These are phyloP conservation scores for Hibiscus tridactylites DNA, from an alignment of 345 rosid species.

Conservation along the genomic window DNA sequence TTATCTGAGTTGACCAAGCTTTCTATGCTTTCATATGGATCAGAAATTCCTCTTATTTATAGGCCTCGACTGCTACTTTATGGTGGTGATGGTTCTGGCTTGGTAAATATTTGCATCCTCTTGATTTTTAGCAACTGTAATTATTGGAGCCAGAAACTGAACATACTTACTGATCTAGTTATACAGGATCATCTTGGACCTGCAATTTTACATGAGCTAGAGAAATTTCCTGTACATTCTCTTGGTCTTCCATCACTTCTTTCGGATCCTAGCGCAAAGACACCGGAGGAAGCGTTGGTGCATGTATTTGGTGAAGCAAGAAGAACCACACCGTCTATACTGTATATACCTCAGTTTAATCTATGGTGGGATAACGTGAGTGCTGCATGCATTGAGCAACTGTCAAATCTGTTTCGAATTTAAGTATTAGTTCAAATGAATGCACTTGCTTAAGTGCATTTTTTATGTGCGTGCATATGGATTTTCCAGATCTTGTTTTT, in stretches of 20 bases:
- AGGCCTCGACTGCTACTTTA: slow-evolving; percentile 85
- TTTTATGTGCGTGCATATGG: neutral
- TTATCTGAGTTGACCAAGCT: slow-evolving; percentile 72
- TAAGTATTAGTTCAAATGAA: neutral
- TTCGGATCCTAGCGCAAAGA: slow-evolving; percentile 98
- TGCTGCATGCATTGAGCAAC: slow-evolving; percentile 8
- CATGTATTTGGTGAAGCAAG: slow-evolving; percentile 98
- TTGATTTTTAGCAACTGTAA: slow-evolving; percentile 12
- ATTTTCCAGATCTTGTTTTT: neutral
- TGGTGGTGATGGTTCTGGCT: slow-evolving; percentile 85
- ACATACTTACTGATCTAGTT: slow-evolving; percentile 64
- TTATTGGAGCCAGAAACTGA: slow-evolving; percentile 29
- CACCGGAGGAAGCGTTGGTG: slow-evolving; percentile 97
- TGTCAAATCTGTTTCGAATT: neutral
- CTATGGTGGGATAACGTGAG: slow-evolving; percentile 99
- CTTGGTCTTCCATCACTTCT: slow-evolving; percentile 96
- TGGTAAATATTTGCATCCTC: slow-evolving; percentile 55
- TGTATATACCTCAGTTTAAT: slow-evolving; percentile 75
- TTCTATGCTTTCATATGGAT: slow-evolving; percentile 88
- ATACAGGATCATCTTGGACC: slow-evolving; percentile 99
- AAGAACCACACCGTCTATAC: slow-evolving; percentile 90
- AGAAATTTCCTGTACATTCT: slow-evolving; percentile 91
- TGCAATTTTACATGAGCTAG: slow-evolving; percentile 90
- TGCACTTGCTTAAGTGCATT: neutral
- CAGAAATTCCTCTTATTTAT: slow-evolving; percentile 84